These are phyloP conservation scores for Phlegmacium glaucopus DNA, from an alignment of 768 basidiomycete species.

Conservation along the genomic window DNA sequence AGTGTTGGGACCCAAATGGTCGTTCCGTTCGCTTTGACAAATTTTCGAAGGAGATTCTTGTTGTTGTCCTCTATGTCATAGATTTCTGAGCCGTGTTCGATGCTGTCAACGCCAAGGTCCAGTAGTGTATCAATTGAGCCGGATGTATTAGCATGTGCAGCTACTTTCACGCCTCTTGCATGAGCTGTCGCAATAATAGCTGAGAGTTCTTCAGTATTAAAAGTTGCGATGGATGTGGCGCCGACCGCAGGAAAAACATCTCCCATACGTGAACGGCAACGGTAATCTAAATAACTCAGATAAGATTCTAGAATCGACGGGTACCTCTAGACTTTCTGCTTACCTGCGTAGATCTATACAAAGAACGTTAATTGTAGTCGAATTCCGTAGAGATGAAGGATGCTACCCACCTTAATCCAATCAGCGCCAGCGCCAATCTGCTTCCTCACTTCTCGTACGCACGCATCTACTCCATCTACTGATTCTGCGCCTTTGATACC, in stretches of 20 bases:
- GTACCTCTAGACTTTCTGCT: constrained; percentile 14
- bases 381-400: neutral
- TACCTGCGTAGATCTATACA: constrained; percentile 50
- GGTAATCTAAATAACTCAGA: constrained; percentile 43
- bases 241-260: constrained; percentile 36
- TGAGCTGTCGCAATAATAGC: constrained; percentile 53
- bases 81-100: constrained; percentile 52
- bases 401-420: constrained; percentile 61
- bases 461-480: constrained; percentile 55
- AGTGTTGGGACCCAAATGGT: constrained; percentile 61
- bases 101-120: constrained; percentile 42
- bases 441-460: constrained; percentile 50
- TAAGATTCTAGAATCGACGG: constrained; percentile 2
- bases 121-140: constrained; percentile 31
- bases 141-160: constrained; percentile 46
- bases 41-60: constrained; percentile 20
- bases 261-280: constrained; percentile 41
- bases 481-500: constrained; percentile 55
- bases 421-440: constrained; percentile 67
- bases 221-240: constrained; percentile 36
- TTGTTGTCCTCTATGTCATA: constrained; percentile 17
- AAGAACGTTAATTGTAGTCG: neutral
- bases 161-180: constrained; percentile 50
- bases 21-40: constrained; percentile 20
- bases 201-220: constrained; percentile 41